A percentile compares a stretch with the other conserved stretches of the same genome.
These are phyloP conservation scores for Phytophthora sojae DNA, from an alignment of 352 stramenopile species.

Conservation along the genomic window DNA sequence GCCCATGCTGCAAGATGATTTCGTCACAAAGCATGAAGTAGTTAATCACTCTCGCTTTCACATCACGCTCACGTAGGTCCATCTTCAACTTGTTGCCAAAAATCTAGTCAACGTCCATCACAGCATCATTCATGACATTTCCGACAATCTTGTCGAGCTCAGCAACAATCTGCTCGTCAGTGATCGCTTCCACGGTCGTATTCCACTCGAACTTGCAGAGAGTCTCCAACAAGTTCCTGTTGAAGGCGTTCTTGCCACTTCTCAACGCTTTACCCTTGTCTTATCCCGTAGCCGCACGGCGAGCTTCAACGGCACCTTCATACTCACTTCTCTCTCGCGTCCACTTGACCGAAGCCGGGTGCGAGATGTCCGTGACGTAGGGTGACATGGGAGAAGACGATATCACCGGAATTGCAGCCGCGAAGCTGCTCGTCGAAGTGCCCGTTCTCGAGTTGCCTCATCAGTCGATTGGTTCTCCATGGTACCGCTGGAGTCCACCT, in stretches of 20 bases:
- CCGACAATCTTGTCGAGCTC: conserved; percentile 18
- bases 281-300: conserved; percentile 17
- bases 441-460: background rate
- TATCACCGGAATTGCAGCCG: background rate
- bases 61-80: conserved; percentile 27
- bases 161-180: conserved; percentile 4
- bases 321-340: conserved; percentile 28
- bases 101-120: conserved; percentile 7
- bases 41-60: conserved; percentile 29
- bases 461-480: background rate
- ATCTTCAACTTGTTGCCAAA: conserved; percentile 31
- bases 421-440: background rate
- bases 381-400: conserved; percentile 17
- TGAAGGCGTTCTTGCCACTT: conserved; percentile 26
- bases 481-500: background rate
- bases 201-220: conserved; percentile 35
- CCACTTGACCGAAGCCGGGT: conserved; percentile 28
- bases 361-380: conserved; percentile 11
- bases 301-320: conserved; percentile 24
- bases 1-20: conserved; percentile 24
- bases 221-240: conserved; percentile 18
- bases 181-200: conserved; percentile 24
- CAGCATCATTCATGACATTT: conserved; percentile 27
- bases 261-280: conserved; percentile 18
- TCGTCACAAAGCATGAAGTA: conserved; percentile 30